phyloP scores from a whole-genome alignment of 805 yeast species.

The Wickerhamiella hasegawae region DNA sequence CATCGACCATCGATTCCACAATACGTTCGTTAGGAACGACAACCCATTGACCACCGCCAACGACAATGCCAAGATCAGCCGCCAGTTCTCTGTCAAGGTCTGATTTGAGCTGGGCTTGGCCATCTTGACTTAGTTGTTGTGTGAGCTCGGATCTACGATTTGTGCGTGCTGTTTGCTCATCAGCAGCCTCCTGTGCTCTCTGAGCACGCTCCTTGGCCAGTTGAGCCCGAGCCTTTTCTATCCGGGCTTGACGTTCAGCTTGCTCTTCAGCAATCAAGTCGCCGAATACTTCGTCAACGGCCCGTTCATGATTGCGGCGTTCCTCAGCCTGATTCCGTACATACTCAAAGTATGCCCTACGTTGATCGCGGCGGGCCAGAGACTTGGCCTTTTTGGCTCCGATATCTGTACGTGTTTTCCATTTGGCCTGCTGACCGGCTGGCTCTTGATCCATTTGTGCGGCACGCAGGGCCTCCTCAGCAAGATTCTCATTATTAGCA shows the following conservation, averaged over 20 bases:
- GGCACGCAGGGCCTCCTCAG: conserved; percentile 6
- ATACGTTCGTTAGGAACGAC: conserved; percentile 7
- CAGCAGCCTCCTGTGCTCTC: conserved; percentile 12
- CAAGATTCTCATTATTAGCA: conserved; percentile 9
- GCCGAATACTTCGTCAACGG: conserved; percentile 18
- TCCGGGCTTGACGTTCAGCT: conserved; percentile 13
- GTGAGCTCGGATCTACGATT: conserved; percentile 9
- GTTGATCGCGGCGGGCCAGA: conserved; percentile 19
- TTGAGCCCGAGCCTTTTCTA: conserved; percentile 10
- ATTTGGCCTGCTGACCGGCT: conserved; percentile 8
- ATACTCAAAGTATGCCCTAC: conserved; percentile 21
- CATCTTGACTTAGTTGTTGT: conserved; percentile 7
- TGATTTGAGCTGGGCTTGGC: conserved; percentile 10
- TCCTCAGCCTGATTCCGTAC: conserved; percentile 19
- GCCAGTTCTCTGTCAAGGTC: conserved; percentile 10
- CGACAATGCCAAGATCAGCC: conserved; percentile 10
- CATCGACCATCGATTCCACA: neutral
- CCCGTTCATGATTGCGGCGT: conserved; percentile 11
- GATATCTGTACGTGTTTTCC: conserved; percentile 16
- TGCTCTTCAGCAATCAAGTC: conserved; percentile 20
- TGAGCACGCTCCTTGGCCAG: conserved; percentile 12
- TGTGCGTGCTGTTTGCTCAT: conserved; percentile 7
- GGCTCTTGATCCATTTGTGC: conserved; percentile 5
- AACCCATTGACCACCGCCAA: conserved; percentile 10
- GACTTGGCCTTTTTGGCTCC: conserved; percentile 23